A percentile compares a stretch with the other conserved stretches of the same genome.
Conservation (phyloP, 1,284 basidiomycete species). For the Exobasidium cylindrosporum region DNA sequence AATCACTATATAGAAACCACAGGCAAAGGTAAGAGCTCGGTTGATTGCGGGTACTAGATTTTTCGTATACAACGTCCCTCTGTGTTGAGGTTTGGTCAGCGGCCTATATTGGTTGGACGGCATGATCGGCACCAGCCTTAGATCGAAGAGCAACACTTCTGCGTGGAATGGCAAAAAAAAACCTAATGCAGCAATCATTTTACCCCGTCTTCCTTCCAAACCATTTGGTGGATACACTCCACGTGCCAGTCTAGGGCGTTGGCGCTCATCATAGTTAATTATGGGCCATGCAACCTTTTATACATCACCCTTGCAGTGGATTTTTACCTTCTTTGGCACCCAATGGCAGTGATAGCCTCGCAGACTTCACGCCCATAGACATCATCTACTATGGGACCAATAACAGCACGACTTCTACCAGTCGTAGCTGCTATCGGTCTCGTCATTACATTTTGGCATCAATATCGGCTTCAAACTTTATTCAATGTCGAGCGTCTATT, state of each 20-base stretch:
- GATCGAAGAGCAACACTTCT: too few species aligned
- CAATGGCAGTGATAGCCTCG: too few species aligned
- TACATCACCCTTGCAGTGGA: background rate
- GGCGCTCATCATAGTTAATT: too few species aligned
- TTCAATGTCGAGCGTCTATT: constrained; percentile 1
- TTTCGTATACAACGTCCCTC: background rate
- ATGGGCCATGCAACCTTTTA: too few species aligned
- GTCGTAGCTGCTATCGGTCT: constrained; percentile 5
- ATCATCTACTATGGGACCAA: constrained; percentile 8
- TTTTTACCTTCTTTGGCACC: too few species aligned
- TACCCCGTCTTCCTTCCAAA: too few species aligned
- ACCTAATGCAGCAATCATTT: too few species aligned
- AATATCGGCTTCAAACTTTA: constrained; percentile 4
- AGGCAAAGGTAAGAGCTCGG: constrained; percentile 12
- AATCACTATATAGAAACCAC: constrained; percentile 1
- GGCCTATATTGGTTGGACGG: constrained; percentile 18
- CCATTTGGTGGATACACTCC: too few species aligned
- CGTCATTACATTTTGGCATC: constrained; percentile 5
- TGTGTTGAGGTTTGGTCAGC: constrained; percentile 6
- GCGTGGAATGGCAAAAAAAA: too few species aligned
- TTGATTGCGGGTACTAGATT: constrained; percentile 13
- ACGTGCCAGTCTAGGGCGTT: too few species aligned
- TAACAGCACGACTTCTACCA: background rate
- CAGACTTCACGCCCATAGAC: background rate
- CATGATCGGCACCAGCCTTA: too few species aligned